phyloP scores from a whole-genome alignment of 805 yeast genomes.

The Kazachstania africana region DNA sequence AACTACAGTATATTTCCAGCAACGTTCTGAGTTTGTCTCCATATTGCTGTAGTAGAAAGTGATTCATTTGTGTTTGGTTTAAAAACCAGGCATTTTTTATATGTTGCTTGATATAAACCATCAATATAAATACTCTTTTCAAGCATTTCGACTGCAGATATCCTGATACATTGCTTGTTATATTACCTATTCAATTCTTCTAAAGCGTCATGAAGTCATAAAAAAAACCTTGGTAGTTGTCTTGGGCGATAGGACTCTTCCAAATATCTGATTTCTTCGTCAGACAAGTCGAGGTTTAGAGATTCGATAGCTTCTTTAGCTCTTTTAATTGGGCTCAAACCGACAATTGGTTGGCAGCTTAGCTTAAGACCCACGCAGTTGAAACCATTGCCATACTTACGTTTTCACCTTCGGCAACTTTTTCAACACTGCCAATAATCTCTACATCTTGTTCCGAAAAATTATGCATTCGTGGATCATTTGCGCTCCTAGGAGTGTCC shows the following conservation, averaged over 20 bases:
- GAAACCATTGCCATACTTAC: slow-evolving; percentile 44
- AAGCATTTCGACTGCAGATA: too few relatives aligned
- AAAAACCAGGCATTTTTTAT: too few relatives aligned
- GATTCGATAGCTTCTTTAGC: slow-evolving; percentile 41
- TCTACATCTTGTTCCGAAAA: slow-evolving; percentile 25
- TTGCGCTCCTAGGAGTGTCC: slow-evolving; percentile 4
- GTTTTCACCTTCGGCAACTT: slow-evolving; percentile 34
- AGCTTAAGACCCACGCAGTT: slow-evolving; percentile 41
- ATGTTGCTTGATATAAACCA: too few relatives aligned
- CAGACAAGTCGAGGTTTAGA: slow-evolving; percentile 27
- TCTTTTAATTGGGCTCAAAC: slow-evolving; percentile 36
- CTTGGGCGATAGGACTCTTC: slow-evolving; percentile 7
- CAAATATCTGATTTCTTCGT: slow-evolving; percentile 10
- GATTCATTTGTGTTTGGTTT: too few relatives aligned
- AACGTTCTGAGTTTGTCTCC: too few relatives aligned
- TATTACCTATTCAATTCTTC: too few relatives aligned
- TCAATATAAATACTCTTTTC: too few relatives aligned
- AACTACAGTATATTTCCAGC: too few relatives aligned
- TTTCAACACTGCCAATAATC: slow-evolving; percentile 42
- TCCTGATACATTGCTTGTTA: too few relatives aligned
- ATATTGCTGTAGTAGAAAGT: too few relatives aligned
- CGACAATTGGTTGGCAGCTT: slow-evolving; percentile 46
- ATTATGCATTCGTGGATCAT: slow-evolving; percentile 29
- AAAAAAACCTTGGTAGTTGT: too few relatives aligned
- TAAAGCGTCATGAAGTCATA: too few relatives aligned